phyloP scores from a whole-genome alignment of 2,329 filamentous ascomycete genomes.

The Alternaria sp. region DNA sequence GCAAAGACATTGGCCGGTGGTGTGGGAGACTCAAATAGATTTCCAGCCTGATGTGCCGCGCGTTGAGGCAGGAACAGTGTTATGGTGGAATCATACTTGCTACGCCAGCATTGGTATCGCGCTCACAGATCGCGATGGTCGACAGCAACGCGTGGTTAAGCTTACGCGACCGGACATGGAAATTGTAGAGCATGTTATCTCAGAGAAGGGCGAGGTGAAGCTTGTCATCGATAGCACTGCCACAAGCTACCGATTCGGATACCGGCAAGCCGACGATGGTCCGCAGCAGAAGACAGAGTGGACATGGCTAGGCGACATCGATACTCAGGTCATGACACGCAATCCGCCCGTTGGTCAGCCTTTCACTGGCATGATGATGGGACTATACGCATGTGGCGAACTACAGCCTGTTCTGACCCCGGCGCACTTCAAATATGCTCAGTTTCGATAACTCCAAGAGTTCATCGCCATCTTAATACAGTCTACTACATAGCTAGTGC shows the following conservation, averaged over 20 bases:
- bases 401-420: conserved; percentile 51
- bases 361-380: conserved; percentile 59
- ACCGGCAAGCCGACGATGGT: conserved; percentile 10
- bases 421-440: conserved; percentile 50
- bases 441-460: conserved; percentile 10
- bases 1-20: conserved; percentile 57
- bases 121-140: not conserved
- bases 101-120: conserved; percentile 55
- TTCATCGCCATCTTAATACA: not conserved
- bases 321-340: conserved; percentile 46
- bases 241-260: conserved; percentile 38
- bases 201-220: conserved; percentile 30
- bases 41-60: conserved; percentile 56
- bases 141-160: conserved; percentile 9
- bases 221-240: conserved; percentile 12
- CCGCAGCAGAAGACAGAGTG: conserved; percentile 5
- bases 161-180: conserved; percentile 12
- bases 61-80: conserved; percentile 62
- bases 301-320: conserved; percentile 29
- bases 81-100: conserved; percentile 64
- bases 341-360: conserved; percentile 51
- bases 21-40: conserved; percentile 55
- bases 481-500: not conserved
- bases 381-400: conserved; percentile 56
- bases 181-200: conserved; percentile 23